These are phyloP conservation scores for Primulina huaijiensis DNA, from an alignment of 257 asterid species.

Conservation along the genomic window DNA sequence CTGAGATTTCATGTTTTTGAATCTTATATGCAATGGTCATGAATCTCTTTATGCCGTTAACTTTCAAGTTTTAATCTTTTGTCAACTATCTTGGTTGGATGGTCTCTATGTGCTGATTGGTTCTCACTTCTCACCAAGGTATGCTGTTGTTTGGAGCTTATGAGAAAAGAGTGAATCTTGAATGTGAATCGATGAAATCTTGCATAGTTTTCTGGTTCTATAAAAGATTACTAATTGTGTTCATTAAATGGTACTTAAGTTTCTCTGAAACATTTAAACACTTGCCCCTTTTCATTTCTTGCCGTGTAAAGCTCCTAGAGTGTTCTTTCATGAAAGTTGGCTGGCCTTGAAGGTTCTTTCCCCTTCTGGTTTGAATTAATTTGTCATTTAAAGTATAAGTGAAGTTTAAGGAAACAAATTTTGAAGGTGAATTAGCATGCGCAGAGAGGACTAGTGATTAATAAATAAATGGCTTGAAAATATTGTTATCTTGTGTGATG, in stretches of 20 bases:
- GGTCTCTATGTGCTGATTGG: too few species aligned
- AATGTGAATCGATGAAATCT: too few species aligned
- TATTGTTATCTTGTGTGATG: too few species aligned
- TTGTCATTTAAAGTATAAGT: background rate
- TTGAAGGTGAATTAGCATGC: background rate
- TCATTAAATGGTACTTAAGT: background rate
- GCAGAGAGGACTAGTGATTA: background rate
- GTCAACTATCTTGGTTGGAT: too few species aligned
- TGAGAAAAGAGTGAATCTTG: background rate
- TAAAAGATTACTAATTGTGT: background rate
- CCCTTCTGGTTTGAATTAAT: background rate
- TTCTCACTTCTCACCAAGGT: too few species aligned
- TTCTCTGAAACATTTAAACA: background rate
- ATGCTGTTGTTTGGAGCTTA: too few species aligned
- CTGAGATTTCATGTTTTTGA: background rate
- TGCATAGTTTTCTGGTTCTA: background rate
- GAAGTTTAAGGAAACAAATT: background rate
- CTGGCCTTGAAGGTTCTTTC: background rate
- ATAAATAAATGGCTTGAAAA: background rate
- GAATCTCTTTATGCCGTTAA: background rate
- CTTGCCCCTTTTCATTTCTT: background rate
- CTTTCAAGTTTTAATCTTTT: background rate
- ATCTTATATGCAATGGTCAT: background rate
- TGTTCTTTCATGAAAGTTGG: background rate
- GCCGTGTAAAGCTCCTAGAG: background rate